These are phyloP conservation scores for Penicillium soppii DNA, from an alignment of 495 filamentous ascomycete genomes.

Conservation along the genomic window DNA sequence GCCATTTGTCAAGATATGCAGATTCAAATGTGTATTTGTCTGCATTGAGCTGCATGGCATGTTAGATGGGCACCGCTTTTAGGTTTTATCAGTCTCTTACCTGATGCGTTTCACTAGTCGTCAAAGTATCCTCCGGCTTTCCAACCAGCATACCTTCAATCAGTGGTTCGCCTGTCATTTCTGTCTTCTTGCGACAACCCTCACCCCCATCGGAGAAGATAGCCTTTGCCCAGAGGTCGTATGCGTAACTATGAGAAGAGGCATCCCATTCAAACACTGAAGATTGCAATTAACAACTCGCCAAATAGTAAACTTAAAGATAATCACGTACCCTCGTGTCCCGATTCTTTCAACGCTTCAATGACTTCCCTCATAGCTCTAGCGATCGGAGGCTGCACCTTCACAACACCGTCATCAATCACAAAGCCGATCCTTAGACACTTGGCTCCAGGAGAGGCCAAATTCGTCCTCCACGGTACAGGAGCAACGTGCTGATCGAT, in stretches of 20 bases:
- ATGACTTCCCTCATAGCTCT: constrained; percentile 43
- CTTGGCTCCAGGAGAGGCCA: constrained; percentile 22
- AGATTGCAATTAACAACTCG: neutral
- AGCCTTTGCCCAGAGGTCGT: constrained; percentile 46
- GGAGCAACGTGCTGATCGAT: constrained; percentile 38
- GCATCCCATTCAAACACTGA: constrained; percentile 48
- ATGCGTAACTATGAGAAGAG: constrained; percentile 29
- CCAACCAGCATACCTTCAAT: constrained; percentile 51
- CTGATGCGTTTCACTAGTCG: constrained; percentile 25
- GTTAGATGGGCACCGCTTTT: neutral
- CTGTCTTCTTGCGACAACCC: constrained; percentile 47
- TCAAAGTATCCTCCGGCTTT: constrained; percentile 29
- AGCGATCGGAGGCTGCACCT: constrained; percentile 54
- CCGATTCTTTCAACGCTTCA: constrained; percentile 40
- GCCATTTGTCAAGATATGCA: constrained; percentile 52
- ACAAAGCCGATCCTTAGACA: constrained; percentile 52
- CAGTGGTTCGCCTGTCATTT: constrained; percentile 55
- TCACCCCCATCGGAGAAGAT: constrained; percentile 60
- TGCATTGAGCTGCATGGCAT: constrained; percentile 25
- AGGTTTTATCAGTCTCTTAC: neutral
- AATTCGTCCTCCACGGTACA: constrained; percentile 41
- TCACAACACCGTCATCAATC: constrained; percentile 53
- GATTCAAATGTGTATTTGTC: constrained; percentile 35
- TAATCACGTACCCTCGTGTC: constrained; percentile 41
- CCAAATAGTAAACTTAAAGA: too few relatives aligned